Percentiles rank a stretch among this genome's conserved stretches.
Conservation (phyloP, 352 stramenopile species). For the Thalassiosira livingstoniorum region DNA sequence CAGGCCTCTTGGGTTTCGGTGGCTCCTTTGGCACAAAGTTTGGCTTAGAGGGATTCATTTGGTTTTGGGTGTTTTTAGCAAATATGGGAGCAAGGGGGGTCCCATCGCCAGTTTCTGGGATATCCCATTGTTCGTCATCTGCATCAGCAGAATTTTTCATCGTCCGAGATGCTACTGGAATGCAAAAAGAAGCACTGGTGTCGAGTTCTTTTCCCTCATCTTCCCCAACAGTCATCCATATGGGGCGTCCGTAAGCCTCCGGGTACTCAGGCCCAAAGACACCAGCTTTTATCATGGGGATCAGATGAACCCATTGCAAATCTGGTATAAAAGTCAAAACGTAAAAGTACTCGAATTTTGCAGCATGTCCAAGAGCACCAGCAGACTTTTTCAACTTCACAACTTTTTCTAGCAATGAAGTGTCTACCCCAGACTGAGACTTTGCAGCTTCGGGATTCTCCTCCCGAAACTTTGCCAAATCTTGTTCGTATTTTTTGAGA, state of each 20-base stretch:
- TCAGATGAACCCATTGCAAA: constrained; percentile 85
- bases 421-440: constrained; percentile 9
- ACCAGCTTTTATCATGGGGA: constrained; percentile 79
- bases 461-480: constrained; percentile 52
- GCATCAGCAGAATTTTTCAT: constrained; percentile 78
- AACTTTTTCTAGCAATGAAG: constrained; percentile 60
- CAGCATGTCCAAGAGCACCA: constrained; percentile 19
- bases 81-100: constrained; percentile 24
- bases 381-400: constrained; percentile 52
- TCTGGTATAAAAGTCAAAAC: constrained; percentile 87
- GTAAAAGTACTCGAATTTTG: constrained; percentile 70
- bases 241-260: constrained; percentile 69
- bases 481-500: constrained; percentile 58
- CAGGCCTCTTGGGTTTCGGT: constrained; percentile 30
- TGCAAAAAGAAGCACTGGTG: constrained; percentile 70
- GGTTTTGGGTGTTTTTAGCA: background rate
- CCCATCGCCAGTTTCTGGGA: constrained; percentile 54
- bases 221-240: constrained; percentile 83
- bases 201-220: constrained; percentile 78
- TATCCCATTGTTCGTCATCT: constrained; percentile 84
- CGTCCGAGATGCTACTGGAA: constrained; percentile 60
- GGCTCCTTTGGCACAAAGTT: background rate
- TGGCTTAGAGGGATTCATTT: background rate
- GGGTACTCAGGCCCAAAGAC: constrained; percentile 73
- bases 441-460: constrained; percentile 29